Evolutionary conservation across 306 rosid species (phyloP).

Genomic region (Purshia tridentata): DNA sequence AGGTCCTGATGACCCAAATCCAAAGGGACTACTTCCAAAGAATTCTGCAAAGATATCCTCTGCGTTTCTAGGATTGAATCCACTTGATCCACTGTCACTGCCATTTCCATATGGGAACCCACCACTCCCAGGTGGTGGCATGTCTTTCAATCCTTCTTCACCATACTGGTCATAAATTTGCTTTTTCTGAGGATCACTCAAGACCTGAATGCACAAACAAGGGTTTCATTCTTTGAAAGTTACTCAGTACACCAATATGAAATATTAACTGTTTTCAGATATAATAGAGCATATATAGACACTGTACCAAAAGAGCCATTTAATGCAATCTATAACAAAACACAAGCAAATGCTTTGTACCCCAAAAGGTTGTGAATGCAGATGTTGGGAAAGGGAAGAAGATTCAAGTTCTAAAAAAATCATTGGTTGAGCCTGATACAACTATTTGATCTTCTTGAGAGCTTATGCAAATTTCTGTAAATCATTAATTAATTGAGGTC

Average conservation of each 20-base stretch:
- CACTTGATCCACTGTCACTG: slow-evolving; percentile 45
- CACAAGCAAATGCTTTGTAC: background rate
- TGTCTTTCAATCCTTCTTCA: slow-evolving; percentile 88
- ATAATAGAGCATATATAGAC: background rate
- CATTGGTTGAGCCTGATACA: background rate
- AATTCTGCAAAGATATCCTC: slow-evolving; percentile 97
- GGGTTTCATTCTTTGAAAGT: background rate
- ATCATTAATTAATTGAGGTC: background rate
- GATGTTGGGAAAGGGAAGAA: background rate
- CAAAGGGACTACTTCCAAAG: slow-evolving; percentile 91
- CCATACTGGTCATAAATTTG: slow-evolving; percentile 76
- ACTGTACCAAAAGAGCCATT: background rate
- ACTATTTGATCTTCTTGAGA: background rate
- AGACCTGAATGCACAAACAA: slow-evolving; percentile 53
- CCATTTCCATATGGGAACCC: slow-evolving; percentile 43
- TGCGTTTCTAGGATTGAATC: slow-evolving; percentile 83
- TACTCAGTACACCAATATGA: background rate
- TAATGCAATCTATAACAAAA: slow-evolving; percentile 6
- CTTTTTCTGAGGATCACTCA: slow-evolving; percentile 85
- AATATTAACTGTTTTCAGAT: background rate
- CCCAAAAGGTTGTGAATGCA: background rate
- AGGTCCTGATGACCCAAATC: slow-evolving; percentile 71
- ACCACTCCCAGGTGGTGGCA: slow-evolving; percentile 64
- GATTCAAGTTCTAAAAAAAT: background rate
- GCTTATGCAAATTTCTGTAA: background rate